Percentiles rank a stretch among this genome's conserved stretches.
Conservation (phyloP, 208 protist species). For the Crithidia expoeki region DNA sequence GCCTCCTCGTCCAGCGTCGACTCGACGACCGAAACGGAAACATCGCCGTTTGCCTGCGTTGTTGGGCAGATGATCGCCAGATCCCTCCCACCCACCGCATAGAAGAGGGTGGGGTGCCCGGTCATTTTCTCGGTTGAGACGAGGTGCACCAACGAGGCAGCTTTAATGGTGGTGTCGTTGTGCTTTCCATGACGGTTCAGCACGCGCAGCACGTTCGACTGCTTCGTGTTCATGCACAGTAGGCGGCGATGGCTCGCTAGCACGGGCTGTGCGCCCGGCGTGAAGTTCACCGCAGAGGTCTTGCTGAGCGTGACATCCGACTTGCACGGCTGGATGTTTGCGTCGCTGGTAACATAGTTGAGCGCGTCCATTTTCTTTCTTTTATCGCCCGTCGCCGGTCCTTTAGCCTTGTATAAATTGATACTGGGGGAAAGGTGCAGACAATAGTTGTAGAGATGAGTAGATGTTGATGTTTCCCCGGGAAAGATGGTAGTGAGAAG, state of each 20-base stretch:
- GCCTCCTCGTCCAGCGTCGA: conserved; percentile 57
- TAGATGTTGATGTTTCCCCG: too few relatives aligned
- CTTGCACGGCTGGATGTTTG: conserved; percentile 61
- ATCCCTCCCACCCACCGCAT: conserved; percentile 68
- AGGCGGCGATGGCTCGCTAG: conserved; percentile 69
- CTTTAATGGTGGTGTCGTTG: conserved; percentile 58
- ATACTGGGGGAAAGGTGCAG: not conserved
- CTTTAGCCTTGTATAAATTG: too few relatives aligned
- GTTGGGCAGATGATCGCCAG: conserved; percentile 67
- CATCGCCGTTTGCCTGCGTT: conserved; percentile 72
- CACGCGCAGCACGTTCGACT: conserved; percentile 79
- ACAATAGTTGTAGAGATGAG: too few relatives aligned
- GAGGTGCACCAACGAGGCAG: conserved; percentile 53
- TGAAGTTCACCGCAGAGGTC: conserved; percentile 63
- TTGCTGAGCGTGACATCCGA: conserved; percentile 75
- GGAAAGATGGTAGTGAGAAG: not conserved
- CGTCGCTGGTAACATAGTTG: conserved; percentile 58
- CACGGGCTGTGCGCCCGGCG: conserved; percentile 42
- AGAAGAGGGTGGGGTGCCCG: conserved; percentile 68
- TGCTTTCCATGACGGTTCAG: conserved; percentile 77
- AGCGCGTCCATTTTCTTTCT: conserved; percentile 68
- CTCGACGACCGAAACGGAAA: conserved; percentile 50
- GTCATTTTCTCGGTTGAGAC: conserved; percentile 58
- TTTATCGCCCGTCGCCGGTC: too few relatives aligned
- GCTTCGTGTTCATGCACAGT: conserved; percentile 85